These are phyloP conservation scores for Suillus weaverae DNA, from an alignment of 768 basidiomycete species.

Conservation along the genomic window DNA sequence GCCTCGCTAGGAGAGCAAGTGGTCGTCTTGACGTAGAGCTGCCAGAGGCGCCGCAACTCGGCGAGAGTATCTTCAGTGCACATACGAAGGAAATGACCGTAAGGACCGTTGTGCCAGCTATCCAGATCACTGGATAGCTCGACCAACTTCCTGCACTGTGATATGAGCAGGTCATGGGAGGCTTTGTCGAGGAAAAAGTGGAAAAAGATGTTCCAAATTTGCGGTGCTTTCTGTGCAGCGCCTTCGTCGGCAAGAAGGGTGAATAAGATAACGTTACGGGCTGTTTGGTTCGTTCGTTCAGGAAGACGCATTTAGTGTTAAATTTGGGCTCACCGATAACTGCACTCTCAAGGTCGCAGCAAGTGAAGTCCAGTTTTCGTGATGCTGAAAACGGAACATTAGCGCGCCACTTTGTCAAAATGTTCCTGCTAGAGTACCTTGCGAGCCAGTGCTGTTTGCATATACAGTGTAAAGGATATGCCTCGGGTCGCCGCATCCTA, in stretches of 20 bases:
- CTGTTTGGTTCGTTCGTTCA: conserved; percentile 8
- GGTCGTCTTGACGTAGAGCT: conserved; percentile 15
- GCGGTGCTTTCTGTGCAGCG: conserved; percentile 15
- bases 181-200: conserved; percentile 27
- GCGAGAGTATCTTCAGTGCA: conserved; percentile 27
- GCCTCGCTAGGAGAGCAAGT: conserved; percentile 14
- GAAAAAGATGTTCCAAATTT: conserved; percentile 34
- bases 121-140: conserved; percentile 16
- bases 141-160: conserved; percentile 28
- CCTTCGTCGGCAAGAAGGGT: conserved; percentile 28
- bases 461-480: conserved; percentile 52
- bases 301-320: background rate
- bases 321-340: conserved; percentile 25
- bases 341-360: conserved; percentile 31
- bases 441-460: conserved; percentile 4
- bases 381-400: conserved; percentile 14
- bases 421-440: background rate
- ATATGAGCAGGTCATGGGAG: conserved; percentile 25
- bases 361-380: conserved; percentile 29
- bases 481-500: conserved; percentile 59
- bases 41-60: conserved; percentile 24
- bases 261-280: conserved; percentile 31
- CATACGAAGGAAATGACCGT: conserved; percentile 23
- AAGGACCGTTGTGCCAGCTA: conserved; percentile 29
- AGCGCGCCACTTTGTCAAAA: background rate